Percentiles rank a stretch among this genome's conserved stretches.
phyloP scores from a whole-genome alignment of 1,284 basidiomycete genomes.

The Naganishia liquefaciens region DNA sequence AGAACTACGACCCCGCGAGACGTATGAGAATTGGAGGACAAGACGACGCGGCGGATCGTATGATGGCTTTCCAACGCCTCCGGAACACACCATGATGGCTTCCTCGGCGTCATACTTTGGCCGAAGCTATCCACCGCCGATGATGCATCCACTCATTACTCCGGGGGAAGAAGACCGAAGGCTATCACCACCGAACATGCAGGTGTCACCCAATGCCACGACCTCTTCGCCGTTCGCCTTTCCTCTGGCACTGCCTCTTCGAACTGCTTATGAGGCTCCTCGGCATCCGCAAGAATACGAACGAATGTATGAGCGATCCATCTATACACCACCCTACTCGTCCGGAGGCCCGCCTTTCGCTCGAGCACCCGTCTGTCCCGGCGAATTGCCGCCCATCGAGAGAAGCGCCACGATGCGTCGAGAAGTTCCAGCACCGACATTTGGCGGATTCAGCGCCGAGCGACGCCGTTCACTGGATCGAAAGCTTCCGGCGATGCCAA shows the following conservation, averaged over 20 bases:
- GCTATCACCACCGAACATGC: not conserved
- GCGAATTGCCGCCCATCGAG: not conserved
- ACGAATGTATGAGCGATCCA: slow-evolving; percentile 1
- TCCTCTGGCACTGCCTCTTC: not conserved
- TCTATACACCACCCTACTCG: slow-evolving; percentile 12
- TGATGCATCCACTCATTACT: slow-evolving; percentile 6
- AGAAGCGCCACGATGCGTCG: slow-evolving; percentile 17
- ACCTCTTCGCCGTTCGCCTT: slow-evolving; percentile 13
- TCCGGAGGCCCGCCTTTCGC: not conserved
- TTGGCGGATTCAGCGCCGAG: not conserved
- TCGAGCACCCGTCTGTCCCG: not conserved
- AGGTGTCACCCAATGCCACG: not conserved
- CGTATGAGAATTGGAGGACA: slow-evolving; percentile 11
- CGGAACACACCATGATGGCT: slow-evolving; percentile 6
- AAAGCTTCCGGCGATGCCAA: slow-evolving; percentile 9
- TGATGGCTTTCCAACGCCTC: slow-evolving; percentile 9
- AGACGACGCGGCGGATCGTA: slow-evolving; percentile 8
- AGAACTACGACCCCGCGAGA: slow-evolving; percentile 22
- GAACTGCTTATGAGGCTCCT: not conserved
- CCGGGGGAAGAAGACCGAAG: slow-evolving; percentile 13
- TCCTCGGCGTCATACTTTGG: slow-evolving; percentile 13
- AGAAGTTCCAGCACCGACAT: slow-evolving; percentile 10
- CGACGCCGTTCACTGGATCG: slow-evolving; percentile 10
- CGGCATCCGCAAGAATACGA: not conserved
- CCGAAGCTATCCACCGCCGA: slow-evolving; percentile 12